Base-by-base conservation (phyloP, 2,329 filamentous ascomycete genomes). In the Venturiaceae sp. region DNA sequence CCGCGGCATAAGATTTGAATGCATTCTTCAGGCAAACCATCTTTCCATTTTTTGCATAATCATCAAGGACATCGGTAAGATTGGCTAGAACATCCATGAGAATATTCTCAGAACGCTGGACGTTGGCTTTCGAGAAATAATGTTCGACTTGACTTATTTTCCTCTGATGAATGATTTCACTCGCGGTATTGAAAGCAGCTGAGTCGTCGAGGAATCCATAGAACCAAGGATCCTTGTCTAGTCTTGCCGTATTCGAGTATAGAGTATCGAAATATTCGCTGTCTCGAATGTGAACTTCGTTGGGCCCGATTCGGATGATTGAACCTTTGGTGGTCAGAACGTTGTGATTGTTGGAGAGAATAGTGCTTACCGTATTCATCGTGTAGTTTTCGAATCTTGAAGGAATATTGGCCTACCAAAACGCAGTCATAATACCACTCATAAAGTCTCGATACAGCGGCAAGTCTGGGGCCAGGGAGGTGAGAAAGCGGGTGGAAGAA, bases 81-180 rank as follows among this genome's bases (percentile, higher is more conserved):
- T 6, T 26, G 41, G 21, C 28, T 3, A 46, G 21, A 26, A 46
- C 16, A 28, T 28, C 41, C 21, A 54, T 28, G 5, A 46, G 23
- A 14, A 46, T 14, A 8, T 11, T 23, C 23, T 46, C 41, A 28
- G 14, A 1, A 2, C 39, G 50, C 1, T 32, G 53, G 28, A 68
- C 62, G 8, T 60, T 55, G 5, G 58, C 32, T 55, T 66, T 65
- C 5, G 70, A 72, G 59, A 74, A 73, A 63, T 71, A 73, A 8
- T 66, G 67, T 55, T 66, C 68, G 13, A 73, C 58, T 1, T 71
- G 66, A 3, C 62, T 63, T 46, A 66, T 66, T 26, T 69, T 66
- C 13, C 62, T 53, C 19, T 67, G 67, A 61, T 74, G 71, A 19
- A 70, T 50, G 3, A 67, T 66, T 62, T 72, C 65, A 23, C 53